phyloP scores from a whole-genome alignment of 306 rosid genomes.

The Herpetospermum pedunculosum region DNA sequence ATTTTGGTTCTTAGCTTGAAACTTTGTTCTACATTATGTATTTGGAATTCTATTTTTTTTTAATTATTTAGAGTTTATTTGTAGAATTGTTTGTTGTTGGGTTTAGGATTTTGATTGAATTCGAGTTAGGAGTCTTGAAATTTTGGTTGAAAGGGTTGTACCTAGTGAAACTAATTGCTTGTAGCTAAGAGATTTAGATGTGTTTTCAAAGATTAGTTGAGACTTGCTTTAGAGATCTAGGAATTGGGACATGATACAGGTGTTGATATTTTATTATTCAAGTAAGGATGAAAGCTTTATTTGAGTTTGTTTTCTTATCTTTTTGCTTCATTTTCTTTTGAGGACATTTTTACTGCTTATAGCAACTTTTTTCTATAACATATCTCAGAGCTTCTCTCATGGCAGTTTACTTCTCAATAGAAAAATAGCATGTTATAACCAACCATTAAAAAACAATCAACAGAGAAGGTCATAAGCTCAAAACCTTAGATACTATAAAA shows the following conservation, averaged over 20 bases:
- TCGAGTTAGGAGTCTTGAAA: no score
- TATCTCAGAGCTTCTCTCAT: constrained; percentile 98
- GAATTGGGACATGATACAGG: neutral
- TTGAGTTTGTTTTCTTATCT: neutral
- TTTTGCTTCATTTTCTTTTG: constrained; percentile 19
- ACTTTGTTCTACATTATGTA: neutral
- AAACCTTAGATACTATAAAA: no score
- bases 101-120: no score
- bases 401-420: constrained; percentile 95
- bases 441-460: no score
- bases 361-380: constrained; percentile 95
- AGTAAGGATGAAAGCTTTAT: neutral
- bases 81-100: no score
- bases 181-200: neutral
- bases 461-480: no score
- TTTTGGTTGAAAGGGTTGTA: neutral
- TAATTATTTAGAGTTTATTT: neutral
- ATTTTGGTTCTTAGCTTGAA: neutral
- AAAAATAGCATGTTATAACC: no score
- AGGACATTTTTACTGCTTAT: constrained; percentile 71
- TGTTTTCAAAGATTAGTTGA: neutral
- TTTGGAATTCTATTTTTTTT: neutral
- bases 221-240: neutral
- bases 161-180: neutral
- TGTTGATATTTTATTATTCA: neutral